Evolutionary conservation across 1,284 basidiomycete genomes (phyloP), one percentile per base, ranked within the genome.

Genomic region (Ceratobasidium sp.): DNA sequence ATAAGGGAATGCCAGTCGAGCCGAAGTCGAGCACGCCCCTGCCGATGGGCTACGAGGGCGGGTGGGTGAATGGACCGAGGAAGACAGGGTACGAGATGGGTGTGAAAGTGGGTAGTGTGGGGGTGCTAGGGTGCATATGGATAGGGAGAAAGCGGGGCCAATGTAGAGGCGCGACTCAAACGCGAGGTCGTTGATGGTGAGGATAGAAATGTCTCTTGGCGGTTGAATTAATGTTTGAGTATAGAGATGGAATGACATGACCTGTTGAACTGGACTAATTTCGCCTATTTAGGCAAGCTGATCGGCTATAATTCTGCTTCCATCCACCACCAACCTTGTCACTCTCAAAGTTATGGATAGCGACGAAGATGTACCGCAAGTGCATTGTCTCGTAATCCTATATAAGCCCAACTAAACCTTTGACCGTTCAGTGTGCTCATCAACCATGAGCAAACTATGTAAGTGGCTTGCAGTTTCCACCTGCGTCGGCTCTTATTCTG

Each of bases 1-100:
- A 91, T 78, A 89, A 91, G 76, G 89, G 90, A 11, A 86, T 87
- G 53, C 88, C 86, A 3, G 81, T 90, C 75, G 81, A 76, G 24
- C 88, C 82, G 74, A 75, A 78, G 54, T 76, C 79, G 37, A 81
- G 82, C 68, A 89, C 89, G 24, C 78, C 81, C 24, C 83, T 89
- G 49, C 69, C 79, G 46, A 84, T 91, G 79, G 77, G 74, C 27
- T 91, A 83, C 80, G 79, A 77, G 74, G 78, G 83, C 16, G 80
- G 82, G 22, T 81, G 74, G 66, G 81, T 91, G 48, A 80, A 77
- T 13, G 85, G 89, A 14, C 78, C 77, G 2, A 89, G 90, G 0
- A 78, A 76, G n/a, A 89, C 88, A 79, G 86, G 83, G 9, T 88
- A 84, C 78, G 76, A 74, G 27, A 66, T 74, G 14, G 62, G 46